These are phyloP conservation scores for Handroanthus guayacan DNA, from an alignment of 257 asterid species.

Conservation along the genomic window DNA sequence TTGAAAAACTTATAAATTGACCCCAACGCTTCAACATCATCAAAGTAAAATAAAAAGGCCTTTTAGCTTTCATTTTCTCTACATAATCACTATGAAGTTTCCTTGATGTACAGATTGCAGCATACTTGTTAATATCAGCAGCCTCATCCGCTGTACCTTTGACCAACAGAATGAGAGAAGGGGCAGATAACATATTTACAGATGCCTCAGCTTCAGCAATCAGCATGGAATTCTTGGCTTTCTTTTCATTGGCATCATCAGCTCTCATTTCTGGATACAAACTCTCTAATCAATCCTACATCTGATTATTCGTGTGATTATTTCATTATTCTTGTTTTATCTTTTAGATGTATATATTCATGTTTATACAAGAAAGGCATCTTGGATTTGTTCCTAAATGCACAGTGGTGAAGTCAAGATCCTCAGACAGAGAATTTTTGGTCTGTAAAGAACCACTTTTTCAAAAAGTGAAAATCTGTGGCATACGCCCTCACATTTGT, in stretches of 20 bases:
- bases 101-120: constrained; percentile 58
- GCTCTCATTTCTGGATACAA: constrained; percentile 83
- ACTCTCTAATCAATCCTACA: constrained; percentile 72
- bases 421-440: not conserved
- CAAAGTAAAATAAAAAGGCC: not conserved
- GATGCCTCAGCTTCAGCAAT: constrained; percentile 73
- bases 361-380: constrained; percentile 1
- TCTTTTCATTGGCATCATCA: constrained; percentile 59
- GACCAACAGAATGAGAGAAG: constrained; percentile 82
- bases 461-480: not conserved
- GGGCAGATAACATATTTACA: constrained; percentile 75
- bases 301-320: constrained; percentile 38
- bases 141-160: constrained; percentile 94
- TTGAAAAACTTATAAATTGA: no score
- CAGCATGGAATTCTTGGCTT: constrained; percentile 72
- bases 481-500: no score
- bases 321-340: constrained; percentile 16
- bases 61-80: not conserved
- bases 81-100: not conserved
- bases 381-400: constrained; percentile 28
- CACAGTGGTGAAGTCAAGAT: not conserved
- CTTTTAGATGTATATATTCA: constrained; percentile 18
- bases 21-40: constrained; percentile 46
- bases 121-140: constrained; percentile 83
- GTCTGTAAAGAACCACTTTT: constrained; percentile 9